phyloP scores from a whole-genome alignment of 2,329 filamentous ascomycete genomes.

The Penicillium sp. region DNA sequence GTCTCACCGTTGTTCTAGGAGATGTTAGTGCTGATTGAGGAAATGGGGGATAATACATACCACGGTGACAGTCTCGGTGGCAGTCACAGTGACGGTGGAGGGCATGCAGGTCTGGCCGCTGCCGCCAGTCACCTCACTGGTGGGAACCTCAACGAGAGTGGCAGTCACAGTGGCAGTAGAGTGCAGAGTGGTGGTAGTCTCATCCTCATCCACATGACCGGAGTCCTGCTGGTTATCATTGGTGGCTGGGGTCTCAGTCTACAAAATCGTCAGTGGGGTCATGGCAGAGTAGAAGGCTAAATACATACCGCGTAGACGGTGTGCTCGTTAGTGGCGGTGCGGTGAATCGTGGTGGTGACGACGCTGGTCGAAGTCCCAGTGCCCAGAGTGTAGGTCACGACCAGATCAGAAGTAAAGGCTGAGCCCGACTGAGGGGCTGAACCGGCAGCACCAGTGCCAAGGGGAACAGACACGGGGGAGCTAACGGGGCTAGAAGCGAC shows the following conservation, averaged over 20 bases:
- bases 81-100: constrained; percentile 33
- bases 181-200: constrained; percentile 27
- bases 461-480: constrained; percentile 14
- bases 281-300: background rate
- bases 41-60: constrained; percentile 22
- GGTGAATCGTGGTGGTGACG: constrained; percentile 38
- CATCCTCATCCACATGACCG: constrained; percentile 2
- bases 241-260: constrained; percentile 7
- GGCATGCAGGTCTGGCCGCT: constrained; percentile 8
- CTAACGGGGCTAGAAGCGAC: constrained; percentile 6
- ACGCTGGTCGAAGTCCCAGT: constrained; percentile 34
- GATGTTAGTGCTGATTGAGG: background rate
- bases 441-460: constrained; percentile 22
- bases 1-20: constrained; percentile 6
- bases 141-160: constrained; percentile 23
- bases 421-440: constrained; percentile 7
- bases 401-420: constrained; percentile 25
- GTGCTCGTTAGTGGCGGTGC: constrained; percentile 28
- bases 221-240: constrained; percentile 7
- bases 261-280: background rate
- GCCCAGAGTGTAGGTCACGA: constrained; percentile 40
- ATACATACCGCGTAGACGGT: constrained; percentile 28
- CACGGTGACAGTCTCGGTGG: constrained; percentile 34
- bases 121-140: constrained; percentile 9
- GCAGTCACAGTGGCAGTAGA: constrained; percentile 30